These are phyloP conservation scores for Coniochaeta sp. DNA, from an alignment of 2,329 filamentous ascomycete species.

Conservation along the genomic window DNA sequence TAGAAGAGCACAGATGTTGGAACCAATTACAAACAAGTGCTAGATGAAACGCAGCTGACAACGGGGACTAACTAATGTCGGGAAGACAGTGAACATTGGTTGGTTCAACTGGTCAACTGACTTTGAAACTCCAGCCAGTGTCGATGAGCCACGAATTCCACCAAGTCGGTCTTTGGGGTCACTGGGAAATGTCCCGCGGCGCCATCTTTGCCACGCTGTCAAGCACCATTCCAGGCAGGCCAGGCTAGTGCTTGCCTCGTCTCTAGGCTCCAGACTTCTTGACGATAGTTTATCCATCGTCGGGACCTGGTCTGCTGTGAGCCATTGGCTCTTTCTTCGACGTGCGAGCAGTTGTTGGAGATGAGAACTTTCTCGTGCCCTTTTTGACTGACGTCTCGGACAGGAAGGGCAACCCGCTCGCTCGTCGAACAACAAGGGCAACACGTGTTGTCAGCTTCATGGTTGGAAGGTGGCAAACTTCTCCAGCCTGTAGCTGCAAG, in stretches of 20 bases:
- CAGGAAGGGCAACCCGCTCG: not conserved
- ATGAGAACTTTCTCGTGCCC: too few relatives aligned
- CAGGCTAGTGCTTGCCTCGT: too few relatives aligned
- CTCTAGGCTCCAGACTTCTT: not conserved
- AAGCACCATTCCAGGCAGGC: not conserved
- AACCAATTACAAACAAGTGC: not conserved
- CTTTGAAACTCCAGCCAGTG: conserved; percentile 10
- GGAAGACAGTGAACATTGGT: not conserved
- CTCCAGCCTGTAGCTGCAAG: not conserved
- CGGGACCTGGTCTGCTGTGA: not conserved
- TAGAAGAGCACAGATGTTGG: not conserved
- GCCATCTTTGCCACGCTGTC: conserved; percentile 7
- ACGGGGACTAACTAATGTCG: not conserved
- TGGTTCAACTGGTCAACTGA: conserved; percentile 7
- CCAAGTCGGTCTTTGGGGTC: not conserved
- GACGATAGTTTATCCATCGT: not conserved
- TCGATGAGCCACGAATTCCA: conserved; percentile 12
- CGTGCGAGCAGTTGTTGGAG: not conserved
- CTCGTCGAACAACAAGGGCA: not conserved
- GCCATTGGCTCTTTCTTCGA: not conserved
- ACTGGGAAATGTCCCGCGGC: not conserved
- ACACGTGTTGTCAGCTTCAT: not conserved
- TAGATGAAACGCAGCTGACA: not conserved
- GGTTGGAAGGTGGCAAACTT: not conserved
- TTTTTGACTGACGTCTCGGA: too few relatives aligned